Evolutionary conservation across 306 rosid genomes (phyloP).

Genomic region (Rosa multiflora): DNA sequence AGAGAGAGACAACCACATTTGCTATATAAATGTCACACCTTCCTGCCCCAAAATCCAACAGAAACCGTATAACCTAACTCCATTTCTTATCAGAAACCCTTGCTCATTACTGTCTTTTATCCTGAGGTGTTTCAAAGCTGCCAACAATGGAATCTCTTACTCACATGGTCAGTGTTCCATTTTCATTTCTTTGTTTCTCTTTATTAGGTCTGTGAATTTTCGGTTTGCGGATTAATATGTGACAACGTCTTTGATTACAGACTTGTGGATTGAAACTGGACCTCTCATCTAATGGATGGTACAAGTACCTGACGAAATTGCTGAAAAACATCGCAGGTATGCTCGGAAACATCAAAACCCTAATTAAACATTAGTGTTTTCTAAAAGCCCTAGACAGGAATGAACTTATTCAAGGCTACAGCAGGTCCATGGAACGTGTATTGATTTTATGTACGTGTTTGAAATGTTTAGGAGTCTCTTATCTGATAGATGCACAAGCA

Average conservation of each 20-base stretch:
- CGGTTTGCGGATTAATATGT: not conserved
- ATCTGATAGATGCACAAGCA: conserved; percentile 12
- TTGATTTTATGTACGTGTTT: not conserved
- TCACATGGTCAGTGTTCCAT: not conserved
- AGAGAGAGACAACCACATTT: not conserved
- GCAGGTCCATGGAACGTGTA: not conserved
- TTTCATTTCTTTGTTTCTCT: not conserved
- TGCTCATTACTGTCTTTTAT: not conserved
- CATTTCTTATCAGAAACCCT: not conserved
- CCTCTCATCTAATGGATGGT: conserved; percentile 1
- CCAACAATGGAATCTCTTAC: not conserved
- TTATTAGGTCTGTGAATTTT: not conserved
- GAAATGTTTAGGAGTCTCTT: conserved; percentile 10
- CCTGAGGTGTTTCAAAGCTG: not conserved
- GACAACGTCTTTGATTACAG: not conserved
- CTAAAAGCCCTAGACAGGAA: too few species aligned
- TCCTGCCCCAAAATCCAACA: not conserved
- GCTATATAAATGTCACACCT: not conserved
- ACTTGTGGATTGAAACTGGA: conserved; percentile 16
- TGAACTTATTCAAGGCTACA: too few species aligned
- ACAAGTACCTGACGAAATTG: conserved; percentile 9
- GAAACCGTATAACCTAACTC: not conserved
- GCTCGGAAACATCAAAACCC: not conserved
- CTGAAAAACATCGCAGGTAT: conserved; percentile 10
- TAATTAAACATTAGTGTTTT: not conserved